Percentiles rank a stretch among this genome's conserved stretches.
Evolutionary conservation across 305 asterid species (phyloP).

Genomic region (Striga hermonthica): DNA sequence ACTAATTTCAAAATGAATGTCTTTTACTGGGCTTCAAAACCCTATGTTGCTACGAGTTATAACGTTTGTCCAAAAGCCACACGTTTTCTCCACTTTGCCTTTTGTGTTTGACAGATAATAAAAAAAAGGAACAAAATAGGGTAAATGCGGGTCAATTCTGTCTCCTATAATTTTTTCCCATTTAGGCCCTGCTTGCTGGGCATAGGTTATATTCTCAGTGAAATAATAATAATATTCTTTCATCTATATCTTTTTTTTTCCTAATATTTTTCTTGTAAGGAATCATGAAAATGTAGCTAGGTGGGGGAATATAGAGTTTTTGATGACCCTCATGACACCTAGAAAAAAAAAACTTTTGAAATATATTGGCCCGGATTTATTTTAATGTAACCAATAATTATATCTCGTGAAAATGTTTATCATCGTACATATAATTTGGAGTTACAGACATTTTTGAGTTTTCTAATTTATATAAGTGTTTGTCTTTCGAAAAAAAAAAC

Average conservation of each 20-base stretch:
- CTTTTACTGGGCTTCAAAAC: conserved; percentile 19
- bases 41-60: conserved; percentile 23
- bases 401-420: too few species aligned
- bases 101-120: conserved; percentile 21
- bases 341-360: not conserved
- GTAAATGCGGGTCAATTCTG: conserved; percentile 25
- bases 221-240: not conserved
- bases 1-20: conserved; percentile 21
- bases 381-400: too few species aligned
- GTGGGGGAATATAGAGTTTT: not conserved
- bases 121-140: conserved; percentile 8
- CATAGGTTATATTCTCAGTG: too few species aligned
- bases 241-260: not conserved
- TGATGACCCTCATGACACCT: not conserved
- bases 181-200: conserved; percentile 1
- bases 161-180: conserved; percentile 13
- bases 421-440: too few species aligned
- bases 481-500: too few species aligned
- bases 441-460: too few species aligned
- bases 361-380: too few species aligned
- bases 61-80: conserved; percentile 5
- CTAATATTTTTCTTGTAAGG: too few species aligned
- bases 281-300: not conserved
- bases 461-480: too few species aligned
- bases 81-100: conserved; percentile 31